A percentile compares a stretch with the other conserved stretches of the same genome.
These are phyloP conservation scores for Chaetomiaceae sp. DNA, from an alignment of 2,329 filamentous ascomycete species.

Conservation along the genomic window DNA sequence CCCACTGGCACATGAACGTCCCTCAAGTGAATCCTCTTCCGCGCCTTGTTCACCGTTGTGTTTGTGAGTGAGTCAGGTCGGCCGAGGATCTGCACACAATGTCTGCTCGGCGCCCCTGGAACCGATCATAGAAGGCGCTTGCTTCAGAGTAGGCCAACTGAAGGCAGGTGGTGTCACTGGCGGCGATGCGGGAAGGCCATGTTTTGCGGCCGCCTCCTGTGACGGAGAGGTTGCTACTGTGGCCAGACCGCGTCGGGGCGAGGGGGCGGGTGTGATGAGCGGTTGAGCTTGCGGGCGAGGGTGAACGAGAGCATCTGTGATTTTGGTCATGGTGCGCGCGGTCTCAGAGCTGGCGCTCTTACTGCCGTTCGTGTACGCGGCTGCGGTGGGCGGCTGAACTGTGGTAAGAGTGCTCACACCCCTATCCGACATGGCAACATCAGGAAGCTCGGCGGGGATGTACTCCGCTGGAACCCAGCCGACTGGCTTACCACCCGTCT, in stretches of 20 bases:
- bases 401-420: neutral
- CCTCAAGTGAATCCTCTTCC: too few species aligned
- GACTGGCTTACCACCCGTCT: constrained; percentile 28
- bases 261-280: neutral
- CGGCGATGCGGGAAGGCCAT: neutral
- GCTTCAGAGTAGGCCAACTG: neutral
- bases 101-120: neutral
- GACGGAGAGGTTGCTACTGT: neutral
- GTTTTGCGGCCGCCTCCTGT: neutral
- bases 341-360: neutral
- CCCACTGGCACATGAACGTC: too few species aligned
- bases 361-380: neutral
- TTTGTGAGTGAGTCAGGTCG: too few species aligned
- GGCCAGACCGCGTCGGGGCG: neutral
- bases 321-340: neutral
- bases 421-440: neutral
- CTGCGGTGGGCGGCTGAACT: too few species aligned
- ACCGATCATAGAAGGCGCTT: neutral
- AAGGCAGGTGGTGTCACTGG: neutral
- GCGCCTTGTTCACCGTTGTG: too few species aligned
- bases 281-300: neutral
- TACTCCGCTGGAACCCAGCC: constrained; percentile 25
- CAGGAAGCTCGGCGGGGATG: neutral
- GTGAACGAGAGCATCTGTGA: too few species aligned
- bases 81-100: neutral